A percentile compares a stretch with the other conserved stretches of the same genome.
Conservation (phyloP, 2,329 filamentous ascomycete genomes). For the Pochonia chlamydosporia region DNA sequence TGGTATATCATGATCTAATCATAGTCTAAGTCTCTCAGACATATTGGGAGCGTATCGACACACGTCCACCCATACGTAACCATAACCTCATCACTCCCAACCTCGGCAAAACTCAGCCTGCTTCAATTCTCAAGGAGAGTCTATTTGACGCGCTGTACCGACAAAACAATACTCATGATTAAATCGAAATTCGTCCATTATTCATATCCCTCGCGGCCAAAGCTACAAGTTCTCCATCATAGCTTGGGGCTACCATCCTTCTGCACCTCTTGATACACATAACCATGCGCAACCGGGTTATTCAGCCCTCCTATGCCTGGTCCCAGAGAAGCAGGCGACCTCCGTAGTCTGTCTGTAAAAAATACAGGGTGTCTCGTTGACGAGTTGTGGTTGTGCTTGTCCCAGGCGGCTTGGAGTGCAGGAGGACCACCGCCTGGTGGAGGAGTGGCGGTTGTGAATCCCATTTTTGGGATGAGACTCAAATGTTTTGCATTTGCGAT, state of each 20-base stretch:
- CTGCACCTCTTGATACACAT: constrained; percentile 47
- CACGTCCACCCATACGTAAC: too few species aligned
- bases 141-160: neutral
- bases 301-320: constrained; percentile 8
- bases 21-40: too few species aligned
- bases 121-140: neutral
- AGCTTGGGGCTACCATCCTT: constrained; percentile 28
- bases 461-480: neutral
- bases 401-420: constrained; percentile 19
- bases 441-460: neutral
- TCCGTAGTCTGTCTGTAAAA: constrained; percentile 60
- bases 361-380: constrained; percentile 68
- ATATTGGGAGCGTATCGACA: too few species aligned
- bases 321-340: constrained; percentile 37
- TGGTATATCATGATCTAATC: too few species aligned
- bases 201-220: too few species aligned
- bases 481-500: neutral
- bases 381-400: constrained; percentile 40
- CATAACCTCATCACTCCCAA: neutral
- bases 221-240: too few species aligned
- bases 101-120: neutral
- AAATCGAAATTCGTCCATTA: too few species aligned
- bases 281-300: constrained; percentile 54
- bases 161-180: neutral
- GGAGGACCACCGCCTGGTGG: neutral